phyloP scores from a whole-genome alignment of 164 flowering plant genomes.

The Vitis amurensis region DNA sequence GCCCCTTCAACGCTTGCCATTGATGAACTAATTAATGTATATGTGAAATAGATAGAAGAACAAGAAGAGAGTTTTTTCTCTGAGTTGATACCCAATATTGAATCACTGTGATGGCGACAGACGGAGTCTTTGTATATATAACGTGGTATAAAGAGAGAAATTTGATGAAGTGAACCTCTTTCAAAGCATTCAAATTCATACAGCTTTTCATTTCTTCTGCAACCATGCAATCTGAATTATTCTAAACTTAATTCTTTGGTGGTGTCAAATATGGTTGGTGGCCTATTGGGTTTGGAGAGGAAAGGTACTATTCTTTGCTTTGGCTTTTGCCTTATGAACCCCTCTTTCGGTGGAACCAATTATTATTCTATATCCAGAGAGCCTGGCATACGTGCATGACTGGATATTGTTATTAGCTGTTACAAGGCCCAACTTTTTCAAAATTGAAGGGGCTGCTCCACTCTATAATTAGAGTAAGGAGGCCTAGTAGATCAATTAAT shows the following conservation, averaged over 20 bases:
- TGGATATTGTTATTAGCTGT: too few species aligned
- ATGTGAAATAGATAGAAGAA: too few species aligned
- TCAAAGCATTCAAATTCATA: background rate
- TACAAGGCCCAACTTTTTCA: too few species aligned
- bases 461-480: too few species aligned
- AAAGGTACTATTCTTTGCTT: slow-evolving; percentile 41
- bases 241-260: slow-evolving; percentile 25
- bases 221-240: slow-evolving; percentile 19
- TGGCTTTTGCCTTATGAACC: slow-evolving; percentile 1
- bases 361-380: too few species aligned
- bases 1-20: slow-evolving; percentile 19
- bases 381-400: too few species aligned
- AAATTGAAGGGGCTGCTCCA: too few species aligned
- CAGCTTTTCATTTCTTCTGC: slow-evolving; percentile 16
- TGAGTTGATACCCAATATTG: background rate
- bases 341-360: background rate
- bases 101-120: background rate
- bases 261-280: background rate
- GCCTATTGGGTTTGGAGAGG: slow-evolving; percentile 6
- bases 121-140: background rate
- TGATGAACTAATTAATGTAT: background rate
- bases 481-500: too few species aligned
- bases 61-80: too few species aligned
- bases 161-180: background rate
- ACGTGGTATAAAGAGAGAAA: background rate